Conservation (phyloP, 768 basidiomycete genomes). For the Neoboletus subvelutipes region DNA sequence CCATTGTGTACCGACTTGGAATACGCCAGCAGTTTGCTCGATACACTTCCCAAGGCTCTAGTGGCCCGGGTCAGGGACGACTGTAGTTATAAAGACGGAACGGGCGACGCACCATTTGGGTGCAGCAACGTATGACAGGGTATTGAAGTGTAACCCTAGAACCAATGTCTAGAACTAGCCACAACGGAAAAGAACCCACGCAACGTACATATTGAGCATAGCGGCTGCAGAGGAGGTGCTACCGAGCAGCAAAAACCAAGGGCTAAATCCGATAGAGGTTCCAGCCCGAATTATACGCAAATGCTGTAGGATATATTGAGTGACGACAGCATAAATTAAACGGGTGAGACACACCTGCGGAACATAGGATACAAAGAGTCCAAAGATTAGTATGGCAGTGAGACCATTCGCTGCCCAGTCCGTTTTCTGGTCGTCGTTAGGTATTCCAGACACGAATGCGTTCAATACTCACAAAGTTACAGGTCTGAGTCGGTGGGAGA, state of each 20-base stretch:
- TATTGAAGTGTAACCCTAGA: conserved; percentile 81
- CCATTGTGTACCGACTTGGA: conserved; percentile 86
- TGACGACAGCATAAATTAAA: neutral
- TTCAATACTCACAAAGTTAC: conserved; percentile 19
- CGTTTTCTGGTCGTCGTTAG: conserved; percentile 50
- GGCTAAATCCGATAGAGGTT: conserved; percentile 88
- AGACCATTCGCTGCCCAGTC: conserved; percentile 64
- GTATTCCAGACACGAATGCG: neutral
- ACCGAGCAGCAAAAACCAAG: conserved; percentile 88
- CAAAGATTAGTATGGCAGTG: conserved; percentile 66
- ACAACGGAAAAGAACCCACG: neutral
- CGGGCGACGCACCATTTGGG: conserved; percentile 56
- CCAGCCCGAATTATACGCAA: conserved; percentile 73
- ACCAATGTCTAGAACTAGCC: neutral
- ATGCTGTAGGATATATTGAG: conserved; percentile 47
- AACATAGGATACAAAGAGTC: conserved; percentile 77
- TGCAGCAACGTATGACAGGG: conserved; percentile 79
- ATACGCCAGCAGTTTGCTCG: conserved; percentile 76
- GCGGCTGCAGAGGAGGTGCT: conserved; percentile 79
- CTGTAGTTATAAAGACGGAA: neutral
- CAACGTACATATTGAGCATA: conserved; percentile 76
- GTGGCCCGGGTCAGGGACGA: conserved; percentile 3
- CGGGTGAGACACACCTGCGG: conserved; percentile 59
- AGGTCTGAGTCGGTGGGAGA: conserved; percentile 1
- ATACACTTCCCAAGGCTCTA: conserved; percentile 72